Conservation (phyloP, 306 rosid genomes). For the Cajanus cajan region DNA sequence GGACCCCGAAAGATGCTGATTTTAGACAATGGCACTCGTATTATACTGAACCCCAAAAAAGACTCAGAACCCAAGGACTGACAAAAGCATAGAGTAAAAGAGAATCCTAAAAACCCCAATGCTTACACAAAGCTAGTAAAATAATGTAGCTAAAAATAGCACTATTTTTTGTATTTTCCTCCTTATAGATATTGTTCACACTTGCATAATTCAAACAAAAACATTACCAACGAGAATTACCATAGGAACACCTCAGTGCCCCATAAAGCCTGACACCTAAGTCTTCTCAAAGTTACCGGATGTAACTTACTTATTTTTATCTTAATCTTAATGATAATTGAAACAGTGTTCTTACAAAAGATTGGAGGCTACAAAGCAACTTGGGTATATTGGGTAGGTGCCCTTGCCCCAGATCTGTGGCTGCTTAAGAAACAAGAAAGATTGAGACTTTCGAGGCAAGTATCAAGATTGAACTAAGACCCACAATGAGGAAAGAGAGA, state of each 20-base stretch:
- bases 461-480: slow-evolving; percentile 35
- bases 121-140: slow-evolving; percentile 41
- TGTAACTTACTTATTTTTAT: not conserved
- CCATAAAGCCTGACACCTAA: slow-evolving; percentile 32
- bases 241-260: slow-evolving; percentile 30
- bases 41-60: slow-evolving; percentile 48
- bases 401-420: slow-evolving; percentile 31
- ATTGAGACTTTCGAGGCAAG: slow-evolving; percentile 42
- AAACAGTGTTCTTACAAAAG: not conserved
- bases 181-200: slow-evolving; percentile 14
- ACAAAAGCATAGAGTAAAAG: slow-evolving; percentile 55
- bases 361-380: slow-evolving; percentile 4
- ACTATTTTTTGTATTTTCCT: slow-evolving; percentile 20
- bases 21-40: slow-evolving; percentile 46
- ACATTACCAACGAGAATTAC: not conserved
- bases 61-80: slow-evolving; percentile 62
- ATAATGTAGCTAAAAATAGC: slow-evolving; percentile 20
- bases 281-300: slow-evolving; percentile 28
- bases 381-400: slow-evolving; percentile 17
- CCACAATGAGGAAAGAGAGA: not conserved
- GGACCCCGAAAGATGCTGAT: slow-evolving; percentile 46
- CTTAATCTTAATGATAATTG: not conserved
- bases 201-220: slow-evolving; percentile 20
- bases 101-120: slow-evolving; percentile 51
- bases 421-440: slow-evolving; percentile 48